Conservation (phyloP, 331 rosid genomes). For the Quercus lobata region DNA sequence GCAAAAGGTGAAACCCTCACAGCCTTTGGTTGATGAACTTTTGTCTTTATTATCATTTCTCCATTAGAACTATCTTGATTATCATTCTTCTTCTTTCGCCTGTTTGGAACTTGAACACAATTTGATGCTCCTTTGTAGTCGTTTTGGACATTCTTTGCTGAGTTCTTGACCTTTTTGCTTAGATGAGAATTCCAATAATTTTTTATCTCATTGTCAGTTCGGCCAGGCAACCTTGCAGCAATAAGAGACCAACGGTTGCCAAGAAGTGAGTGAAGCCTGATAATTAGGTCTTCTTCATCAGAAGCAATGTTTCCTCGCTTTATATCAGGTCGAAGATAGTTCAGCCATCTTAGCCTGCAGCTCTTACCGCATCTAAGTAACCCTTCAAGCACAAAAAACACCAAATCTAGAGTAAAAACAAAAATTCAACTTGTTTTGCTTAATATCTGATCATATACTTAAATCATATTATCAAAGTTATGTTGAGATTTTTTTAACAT, state of each 20-base stretch:
- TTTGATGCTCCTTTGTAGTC: not conserved
- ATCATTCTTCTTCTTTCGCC: slow-evolving; percentile 10
- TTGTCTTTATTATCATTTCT: slow-evolving; percentile 14
- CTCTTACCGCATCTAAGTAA: slow-evolving; percentile 88
- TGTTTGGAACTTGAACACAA: not conserved
- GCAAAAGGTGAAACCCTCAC: slow-evolving; percentile 41
- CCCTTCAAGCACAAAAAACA: slow-evolving; percentile 33
- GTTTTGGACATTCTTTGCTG: slow-evolving; percentile 20
- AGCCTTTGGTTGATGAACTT: slow-evolving; percentile 65
- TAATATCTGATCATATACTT: too few species aligned
- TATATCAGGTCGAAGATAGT: slow-evolving; percentile 73
- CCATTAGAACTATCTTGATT: not conserved
- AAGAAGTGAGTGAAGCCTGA: too few species aligned
- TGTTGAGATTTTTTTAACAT: too few species aligned
- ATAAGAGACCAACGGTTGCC: slow-evolving; percentile 92
- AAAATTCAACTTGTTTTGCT: not conserved
- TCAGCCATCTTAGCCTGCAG: slow-evolving; percentile 85
- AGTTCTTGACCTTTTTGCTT: slow-evolving; percentile 32
- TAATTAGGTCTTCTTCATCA: slow-evolving; percentile 80
- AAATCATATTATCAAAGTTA: too few species aligned
- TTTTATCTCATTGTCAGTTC: slow-evolving; percentile 88
- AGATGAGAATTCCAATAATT: slow-evolving; percentile 85
- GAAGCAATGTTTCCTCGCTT: slow-evolving; percentile 75
- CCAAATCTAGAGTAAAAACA: not conserved
- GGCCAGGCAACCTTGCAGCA: slow-evolving; percentile 75